These are phyloP conservation scores for Suhomyces faveliae DNA, from an alignment of 805 yeast genomes.

Conservation along the genomic window DNA sequence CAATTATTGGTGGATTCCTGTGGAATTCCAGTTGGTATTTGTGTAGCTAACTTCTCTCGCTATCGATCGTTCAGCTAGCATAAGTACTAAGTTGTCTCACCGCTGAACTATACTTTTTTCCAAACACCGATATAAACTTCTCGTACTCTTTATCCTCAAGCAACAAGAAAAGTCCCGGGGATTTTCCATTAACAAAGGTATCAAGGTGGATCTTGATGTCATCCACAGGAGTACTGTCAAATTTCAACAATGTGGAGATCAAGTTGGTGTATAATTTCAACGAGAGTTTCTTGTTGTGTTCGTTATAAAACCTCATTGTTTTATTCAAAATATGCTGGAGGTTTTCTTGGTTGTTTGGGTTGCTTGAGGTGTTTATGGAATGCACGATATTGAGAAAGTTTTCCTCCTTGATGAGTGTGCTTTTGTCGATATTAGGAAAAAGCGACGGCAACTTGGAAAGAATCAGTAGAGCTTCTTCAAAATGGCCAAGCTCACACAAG, in stretches of 20 bases:
- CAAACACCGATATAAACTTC: not conserved
- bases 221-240: not conserved
- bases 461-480: conserved; percentile 26
- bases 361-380: not conserved
- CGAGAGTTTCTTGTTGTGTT: not conserved
- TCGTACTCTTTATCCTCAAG: not conserved
- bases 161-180: not conserved
- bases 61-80: not conserved
- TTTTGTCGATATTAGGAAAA: conserved; percentile 7
- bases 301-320: not conserved
- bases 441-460: conserved; percentile 17
- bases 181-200: not conserved
- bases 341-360: no score
- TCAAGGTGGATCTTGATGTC: not conserved
- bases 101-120: not conserved
- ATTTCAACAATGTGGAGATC: not conserved
- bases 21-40: no score
- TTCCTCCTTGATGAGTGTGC: conserved; percentile 8
- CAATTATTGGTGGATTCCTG: no score
- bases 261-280: conserved; percentile 2
- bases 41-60: not conserved
- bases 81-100: not conserved
- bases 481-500: conserved; percentile 25
- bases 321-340: not conserved
- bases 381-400: conserved; percentile 9